Evolutionary conservation across 805 yeast genomes (phyloP), one percentile per base, ranked within the genome.

Genomic region (Ogataea parapolymorpha): DNA sequence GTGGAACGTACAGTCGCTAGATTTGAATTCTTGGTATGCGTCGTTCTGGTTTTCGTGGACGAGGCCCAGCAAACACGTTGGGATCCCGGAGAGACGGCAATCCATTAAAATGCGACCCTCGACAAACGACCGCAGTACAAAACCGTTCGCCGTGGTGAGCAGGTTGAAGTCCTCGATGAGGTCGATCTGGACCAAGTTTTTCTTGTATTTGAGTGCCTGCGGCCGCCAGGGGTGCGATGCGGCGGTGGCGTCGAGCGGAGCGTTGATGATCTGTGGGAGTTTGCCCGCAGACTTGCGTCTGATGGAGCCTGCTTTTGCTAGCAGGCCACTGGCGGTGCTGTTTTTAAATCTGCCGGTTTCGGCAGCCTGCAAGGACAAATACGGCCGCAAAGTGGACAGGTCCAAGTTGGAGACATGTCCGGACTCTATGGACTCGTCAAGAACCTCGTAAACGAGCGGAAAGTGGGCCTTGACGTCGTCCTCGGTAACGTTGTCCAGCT

Each of bases 1-100:
- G 62, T 88, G 96, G 63, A 88, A 84, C 49, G 83, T 86, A 52
- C 85, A 80, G 59, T 88, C 95, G 51, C 83, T 86, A 9, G 89
- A 32, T 31, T 39, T 41, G 42, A 42, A 37, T 6, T 26, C 31
- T 9, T 39, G 37, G 22, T 14, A 31, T 9, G 39, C 42, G 5
- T 35, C 45, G 12, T 30, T 36, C 13, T 37, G 41, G 26, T 41
- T 44, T n/a, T 53, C 51, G 17, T 37, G 39, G 46, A 80, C 79
- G 35, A 91, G 70, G 0, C 91, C 95, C 58, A 90, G 81, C 35
- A 80, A 76, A 59, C 96, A 90, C 17, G 74, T 73, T 0, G 97
- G 96, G 75, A 80, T 77, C 3, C 96, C 96, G 0, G 85, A 73
- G 10, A 90, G 63, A 31, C 80, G 86, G 0, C 91, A 69, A 36